Base-by-base conservation (phyloP, 2,329 filamentous ascomycete species). In the Beauveria bassiana region DNA sequence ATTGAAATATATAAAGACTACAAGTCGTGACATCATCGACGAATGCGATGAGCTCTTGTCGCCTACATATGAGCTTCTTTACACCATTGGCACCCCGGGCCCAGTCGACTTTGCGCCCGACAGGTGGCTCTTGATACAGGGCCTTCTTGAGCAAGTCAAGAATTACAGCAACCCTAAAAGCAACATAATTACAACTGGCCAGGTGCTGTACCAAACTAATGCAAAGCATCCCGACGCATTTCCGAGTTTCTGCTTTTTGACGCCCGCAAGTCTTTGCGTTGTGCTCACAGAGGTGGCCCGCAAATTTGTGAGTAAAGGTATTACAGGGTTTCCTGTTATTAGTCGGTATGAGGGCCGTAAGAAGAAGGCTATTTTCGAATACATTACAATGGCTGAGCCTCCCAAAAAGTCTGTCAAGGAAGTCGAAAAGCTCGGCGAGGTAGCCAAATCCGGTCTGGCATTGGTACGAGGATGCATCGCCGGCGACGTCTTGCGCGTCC, bases 31-130 rank as follows among this genome's bases (percentile, higher is more conserved):
- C 63, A 76, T 89, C 2, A 74, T 89, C 0, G 86, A 89, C 61
- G 85, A 89, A 69, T 85, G 82, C 45, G 86, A 89, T 53, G 84
- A 88, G 61, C 84, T 83, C 59, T 81, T 88, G 49, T 83, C 78
- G 49, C 76, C 80, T 4, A 82, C 81, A 52, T 86, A 86, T 45
- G 84, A 89, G 66, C 69, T 88, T 0, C 75, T 88, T 1, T 88
- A 89, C 62, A 86, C 85, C 0, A 80, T 87, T 65, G 86, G 85
- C 0, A 63, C 68, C 0, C 81, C 86, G 62, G 66, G 69, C 1
- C 65, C 78, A 0, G 73, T 86, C 0, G 81, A 87, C 5, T 72
- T 79, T 12, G 77, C 78, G 51, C 81, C 82, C 0, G 70, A 80
- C 2, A 73, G 87, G 5, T 90, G 86, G 87, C 65, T 66, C 0